phyloP scores from a whole-genome alignment of 1,139 yeast species.

The Suhomyces terraborum region DNA sequence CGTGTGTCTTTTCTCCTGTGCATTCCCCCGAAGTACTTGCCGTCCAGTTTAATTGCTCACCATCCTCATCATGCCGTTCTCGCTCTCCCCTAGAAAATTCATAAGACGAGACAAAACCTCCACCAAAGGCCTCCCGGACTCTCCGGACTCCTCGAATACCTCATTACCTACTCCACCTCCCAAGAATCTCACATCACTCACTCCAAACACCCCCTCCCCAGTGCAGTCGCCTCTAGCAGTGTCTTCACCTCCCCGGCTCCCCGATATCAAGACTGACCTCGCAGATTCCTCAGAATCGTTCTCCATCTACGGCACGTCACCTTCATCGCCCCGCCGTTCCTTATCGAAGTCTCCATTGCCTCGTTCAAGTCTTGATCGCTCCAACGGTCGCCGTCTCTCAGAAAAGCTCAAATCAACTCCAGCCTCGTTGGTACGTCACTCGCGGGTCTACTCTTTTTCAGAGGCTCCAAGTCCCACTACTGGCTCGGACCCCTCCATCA shows the following conservation, averaged over 20 bases:
- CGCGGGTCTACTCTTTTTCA: constrained; percentile 32
- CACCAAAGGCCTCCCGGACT: neutral
- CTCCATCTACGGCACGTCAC: constrained; percentile 8
- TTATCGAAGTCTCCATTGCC: constrained; percentile 13
- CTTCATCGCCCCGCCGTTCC: constrained; percentile 9
- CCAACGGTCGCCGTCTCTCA: constrained; percentile 18
- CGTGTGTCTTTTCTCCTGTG: no score
- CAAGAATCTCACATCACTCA: neutral
- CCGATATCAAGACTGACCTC: constrained; percentile 7
- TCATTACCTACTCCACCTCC: neutral
- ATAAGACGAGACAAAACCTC: constrained; percentile 3
- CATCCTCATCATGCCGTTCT: constrained; percentile 9
- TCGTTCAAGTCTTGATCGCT: constrained; percentile 15
- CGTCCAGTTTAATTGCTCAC: neutral
- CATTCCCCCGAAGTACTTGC: no score
- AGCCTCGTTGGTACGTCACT: constrained; percentile 42
- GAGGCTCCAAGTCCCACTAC: constrained; percentile 15
- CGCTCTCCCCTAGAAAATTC: constrained; percentile 11
- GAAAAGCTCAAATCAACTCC: constrained; percentile 40
- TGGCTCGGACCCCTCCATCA: constrained; percentile 12
- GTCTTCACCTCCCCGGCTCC: constrained; percentile 4
- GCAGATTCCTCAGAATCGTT: constrained; percentile 7
- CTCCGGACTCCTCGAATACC: constrained; percentile 3
- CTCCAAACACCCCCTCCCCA: constrained; percentile 2
- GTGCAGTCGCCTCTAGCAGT: neutral